Conservation (phyloP, 2,329 filamentous ascomycete genomes). For the Hypomyces perniciosus region DNA sequence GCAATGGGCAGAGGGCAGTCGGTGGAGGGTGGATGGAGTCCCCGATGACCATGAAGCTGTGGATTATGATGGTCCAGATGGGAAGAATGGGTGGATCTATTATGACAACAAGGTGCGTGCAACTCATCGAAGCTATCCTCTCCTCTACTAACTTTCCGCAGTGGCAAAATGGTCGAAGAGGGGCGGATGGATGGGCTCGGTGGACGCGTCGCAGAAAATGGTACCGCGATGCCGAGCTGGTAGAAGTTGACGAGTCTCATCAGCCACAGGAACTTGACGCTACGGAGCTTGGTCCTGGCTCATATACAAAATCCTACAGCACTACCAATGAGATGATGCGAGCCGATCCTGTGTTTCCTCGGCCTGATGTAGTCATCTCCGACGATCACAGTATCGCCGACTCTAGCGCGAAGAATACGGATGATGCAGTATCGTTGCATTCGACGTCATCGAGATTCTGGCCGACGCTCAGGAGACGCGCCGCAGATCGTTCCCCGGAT, state of each 20-base stretch:
- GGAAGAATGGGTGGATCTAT: conserved; percentile 83
- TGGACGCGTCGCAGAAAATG: conserved; percentile 93
- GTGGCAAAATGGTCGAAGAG: conserved; percentile 85
- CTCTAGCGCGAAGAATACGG: conserved; percentile 26
- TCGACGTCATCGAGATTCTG: conserved; percentile 44
- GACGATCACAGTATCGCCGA: conserved; percentile 23
- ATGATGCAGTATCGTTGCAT: conserved; percentile 40
- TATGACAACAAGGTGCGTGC: conserved; percentile 85
- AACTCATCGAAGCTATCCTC: no score
- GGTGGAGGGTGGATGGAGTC: conserved; percentile 81
- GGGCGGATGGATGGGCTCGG: conserved; percentile 84
- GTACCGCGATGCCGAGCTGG: conserved; percentile 92
- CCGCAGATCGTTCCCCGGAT: conserved; percentile 30
- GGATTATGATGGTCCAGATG: conserved; percentile 54
- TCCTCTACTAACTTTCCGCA: conserved; percentile 28
- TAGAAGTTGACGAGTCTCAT: conserved; percentile 54
- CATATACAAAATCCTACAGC: conserved; percentile 27
- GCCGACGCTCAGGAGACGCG: conserved; percentile 34
- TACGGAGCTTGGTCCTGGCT: conserved; percentile 21
- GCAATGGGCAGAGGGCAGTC: conserved; percentile 77
- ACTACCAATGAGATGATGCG: conserved; percentile 33
- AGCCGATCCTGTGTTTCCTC: conserved; percentile 17
- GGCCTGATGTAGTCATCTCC: conserved; percentile 19
- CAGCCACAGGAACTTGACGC: conserved; percentile 30
- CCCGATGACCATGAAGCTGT: conserved; percentile 40